Evolutionary conservation across 768 basidiomycete species (phyloP), one percentile per base, ranked within the genome.

Genomic region (Tephrocybe sp.): DNA sequence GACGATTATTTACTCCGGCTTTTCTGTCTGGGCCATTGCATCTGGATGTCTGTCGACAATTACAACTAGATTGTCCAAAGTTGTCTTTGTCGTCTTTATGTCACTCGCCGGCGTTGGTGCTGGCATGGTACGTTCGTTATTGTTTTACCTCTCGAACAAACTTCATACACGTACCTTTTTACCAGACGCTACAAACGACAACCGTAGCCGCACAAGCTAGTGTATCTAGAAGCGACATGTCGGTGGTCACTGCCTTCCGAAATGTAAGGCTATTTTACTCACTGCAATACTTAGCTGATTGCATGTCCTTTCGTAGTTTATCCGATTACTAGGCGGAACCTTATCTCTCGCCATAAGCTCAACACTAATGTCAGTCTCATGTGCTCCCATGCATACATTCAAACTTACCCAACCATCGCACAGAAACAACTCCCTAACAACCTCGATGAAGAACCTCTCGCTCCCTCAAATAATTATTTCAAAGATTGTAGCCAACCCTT

Each of bases 131-230:
- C n/a, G 50, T 5, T 12, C 46, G 47, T 22, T 64, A 19, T 42
- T 60, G 3, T 37, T 50, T 15, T 27, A 13, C 16, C n/a, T 15
- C 27, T 9, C 19, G 32, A 18, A 31, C 30, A 36, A 37, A 5
- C 5, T 46, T 40, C n/a, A n/a, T n/a, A n/a, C n/a, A n/a, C n/a
- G n/a, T n/a, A n/a, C 36, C n/a, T 27, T 36, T 43, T 8, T 8
- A 13, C 6, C 42, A 83, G 78, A 82, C 79, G 0, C 57, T 79
- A 12, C 79, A 80, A 61, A 86, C 83, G 0, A 86, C 83, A 0
- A 87, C 85, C 0, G 80, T 87, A 6, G 84, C 84, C 0, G 83
- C 80, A 6, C 89, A 91, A 60, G 86, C 87, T 0, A 83, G 84
- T 21, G 88, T 90, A 0, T 65, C 79, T 0, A 68, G 87, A 32